These are phyloP conservation scores for Murraya koenigii DNA, from an alignment of 345 rosid species.

Conservation along the genomic window DNA sequence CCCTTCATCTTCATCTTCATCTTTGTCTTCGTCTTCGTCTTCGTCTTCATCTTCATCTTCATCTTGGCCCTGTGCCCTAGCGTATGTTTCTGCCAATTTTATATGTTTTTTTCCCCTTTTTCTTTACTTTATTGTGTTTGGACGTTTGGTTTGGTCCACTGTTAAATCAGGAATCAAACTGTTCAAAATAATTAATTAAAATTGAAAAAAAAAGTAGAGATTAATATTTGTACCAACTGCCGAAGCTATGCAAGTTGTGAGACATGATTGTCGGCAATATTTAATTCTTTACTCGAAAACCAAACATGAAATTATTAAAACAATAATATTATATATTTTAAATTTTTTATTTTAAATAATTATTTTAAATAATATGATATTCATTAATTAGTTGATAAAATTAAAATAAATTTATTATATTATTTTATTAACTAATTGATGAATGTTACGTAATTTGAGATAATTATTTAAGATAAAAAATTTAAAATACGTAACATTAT, in stretches of 20 bases:
- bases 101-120: too few relatives aligned
- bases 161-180: neutral
- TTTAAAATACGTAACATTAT: too few relatives aligned
- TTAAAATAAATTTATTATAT: too few relatives aligned
- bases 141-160: neutral
- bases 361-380: too few relatives aligned
- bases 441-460: too few relatives aligned
- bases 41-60: neutral
- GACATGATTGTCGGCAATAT: neutral
- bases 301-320: neutral
- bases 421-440: too few relatives aligned
- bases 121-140: neutral
- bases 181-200: neutral
- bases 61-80: neutral
- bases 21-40: too few relatives aligned
- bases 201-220: neutral
- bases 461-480: too few relatives aligned
- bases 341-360: too few relatives aligned
- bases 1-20: neutral
- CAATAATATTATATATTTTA: too few relatives aligned
- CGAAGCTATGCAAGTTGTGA: neutral
- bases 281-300: neutral
- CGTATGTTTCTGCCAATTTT: neutral
- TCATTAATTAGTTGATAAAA: too few relatives aligned
- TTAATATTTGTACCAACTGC: neutral